phyloP scores from a whole-genome alignment of 352 stramenopile species.

The Globisporangium viniferum region DNA sequence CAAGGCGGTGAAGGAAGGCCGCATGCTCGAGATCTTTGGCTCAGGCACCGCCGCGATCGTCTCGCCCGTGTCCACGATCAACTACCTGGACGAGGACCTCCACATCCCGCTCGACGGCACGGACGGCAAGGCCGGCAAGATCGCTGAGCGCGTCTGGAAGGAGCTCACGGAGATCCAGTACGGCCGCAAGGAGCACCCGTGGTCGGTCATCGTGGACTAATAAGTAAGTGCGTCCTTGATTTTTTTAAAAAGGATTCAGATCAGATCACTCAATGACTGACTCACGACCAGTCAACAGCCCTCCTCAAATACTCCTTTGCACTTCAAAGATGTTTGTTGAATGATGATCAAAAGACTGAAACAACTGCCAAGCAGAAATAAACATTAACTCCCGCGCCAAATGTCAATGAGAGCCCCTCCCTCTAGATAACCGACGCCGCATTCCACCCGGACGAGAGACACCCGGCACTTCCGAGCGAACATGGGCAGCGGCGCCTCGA shows the following conservation, averaged over 20 bases:
- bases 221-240: constrained; percentile 11
- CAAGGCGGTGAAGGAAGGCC: constrained; percentile 87
- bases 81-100: constrained; percentile 93
- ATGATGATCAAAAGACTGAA: too few relatives aligned
- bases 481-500: constrained; percentile 31
- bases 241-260: neutral
- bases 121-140: constrained; percentile 76
- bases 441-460: too few relatives aligned
- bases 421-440: too few relatives aligned
- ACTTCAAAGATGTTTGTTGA: too few relatives aligned
- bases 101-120: constrained; percentile 86
- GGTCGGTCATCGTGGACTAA: constrained; percentile 39
- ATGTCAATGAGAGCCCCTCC: too few relatives aligned
- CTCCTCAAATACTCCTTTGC: too few relatives aligned
- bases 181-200: constrained; percentile 33
- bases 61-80: constrained; percentile 92
- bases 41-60: constrained; percentile 95
- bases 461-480: neutral
- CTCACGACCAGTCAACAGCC: too few relatives aligned
- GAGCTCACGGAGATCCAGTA: constrained; percentile 89
- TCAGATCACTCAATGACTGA: too few relatives aligned
- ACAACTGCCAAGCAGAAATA: too few relatives aligned
- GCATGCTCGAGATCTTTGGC: constrained; percentile 94
- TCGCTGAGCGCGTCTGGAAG: constrained; percentile 89
- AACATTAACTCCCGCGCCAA: too few relatives aligned